Evolutionary conservation across 495 filamentous ascomycete genomes (phyloP), one percentile per base, ranked within the genome.

Genomic region (Aspergillus sclerotiicarbonarius): DNA sequence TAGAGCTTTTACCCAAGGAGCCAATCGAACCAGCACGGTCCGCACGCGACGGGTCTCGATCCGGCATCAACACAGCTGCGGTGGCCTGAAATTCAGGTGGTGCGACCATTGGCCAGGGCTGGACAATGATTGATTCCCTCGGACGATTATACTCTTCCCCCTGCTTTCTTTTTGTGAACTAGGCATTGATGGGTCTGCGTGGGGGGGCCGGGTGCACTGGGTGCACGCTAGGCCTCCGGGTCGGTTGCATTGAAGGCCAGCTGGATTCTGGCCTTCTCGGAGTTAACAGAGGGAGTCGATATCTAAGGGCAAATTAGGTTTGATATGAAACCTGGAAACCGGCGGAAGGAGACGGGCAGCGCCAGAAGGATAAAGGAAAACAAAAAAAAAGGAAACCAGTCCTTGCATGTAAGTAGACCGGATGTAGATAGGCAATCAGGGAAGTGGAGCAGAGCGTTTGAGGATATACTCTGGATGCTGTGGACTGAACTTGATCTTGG

Each of bases 1-100:
- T 99, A 58, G 84, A 87, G 67, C 84, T 88, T 44, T 80, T 94
- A 69, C 88, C 90, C 8, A 76, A 84, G 29, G 82, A 82, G 54
- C 87, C 87, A 10, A 80, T 88, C 16, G 80, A 87, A 30, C 72
- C 69, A 35, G 57, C 59, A 29, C 72, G 68, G 21, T 65, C 72
- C 20, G 45, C 64, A 19, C 72, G 71, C 15, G 65, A 74, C 20
- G 50, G 61, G 9, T 65, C 68, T 15, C 69, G 70, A 48, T 62
- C 73, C 35, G 71, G 68, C 47, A 61, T 67, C 58, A 75, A 73
- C 64, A 64, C 73, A 15, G 58, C 74, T 16, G 67, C 74, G 9
- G 68, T 72, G 44, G 69, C 67, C 29, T 73, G 58, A 62, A 51
- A 51, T 31, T 32, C 32, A 31, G 31, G 12, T 4, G 31, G 12